Conservation (phyloP, 805 yeast species). For the Yarrowia divulgata region DNA sequence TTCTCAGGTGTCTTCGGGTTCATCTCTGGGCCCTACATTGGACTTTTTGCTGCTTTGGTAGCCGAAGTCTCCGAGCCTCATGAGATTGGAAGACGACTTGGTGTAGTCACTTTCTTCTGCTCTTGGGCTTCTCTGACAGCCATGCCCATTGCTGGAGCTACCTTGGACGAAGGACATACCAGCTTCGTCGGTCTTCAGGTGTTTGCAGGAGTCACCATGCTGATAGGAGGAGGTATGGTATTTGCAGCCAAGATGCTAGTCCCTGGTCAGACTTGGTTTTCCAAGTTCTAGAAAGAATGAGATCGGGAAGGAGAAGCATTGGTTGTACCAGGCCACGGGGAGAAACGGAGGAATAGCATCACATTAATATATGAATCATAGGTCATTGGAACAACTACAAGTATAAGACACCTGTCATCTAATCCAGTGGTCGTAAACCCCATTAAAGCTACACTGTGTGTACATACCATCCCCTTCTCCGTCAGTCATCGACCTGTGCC, state of each 20-base stretch:
- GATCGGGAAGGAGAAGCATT: neutral
- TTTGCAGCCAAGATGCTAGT: constrained; percentile 13
- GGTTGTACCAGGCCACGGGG: no score
- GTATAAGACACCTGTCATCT: no score
- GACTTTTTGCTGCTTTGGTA: constrained; percentile 73
- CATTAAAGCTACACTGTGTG: no score
- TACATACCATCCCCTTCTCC: no score
- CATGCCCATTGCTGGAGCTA: constrained; percentile 52
- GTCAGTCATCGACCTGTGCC: no score
- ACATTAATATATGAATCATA: neutral
- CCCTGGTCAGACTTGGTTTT: constrained; percentile 10
- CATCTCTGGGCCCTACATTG: constrained; percentile 65
- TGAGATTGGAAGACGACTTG: constrained; percentile 72
- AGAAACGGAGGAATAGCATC: neutral
- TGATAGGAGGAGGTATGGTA: constrained; percentile 29
- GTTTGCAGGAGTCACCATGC: constrained; percentile 36
- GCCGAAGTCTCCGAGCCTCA: constrained; percentile 66
- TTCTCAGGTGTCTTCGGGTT: constrained; percentile 66
- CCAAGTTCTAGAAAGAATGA: neutral
- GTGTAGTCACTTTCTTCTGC: constrained; percentile 63
- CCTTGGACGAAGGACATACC: constrained; percentile 8
- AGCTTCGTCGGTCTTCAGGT: constrained; percentile 31
- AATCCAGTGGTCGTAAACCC: no score
- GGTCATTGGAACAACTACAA: no score
- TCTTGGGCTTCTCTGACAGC: constrained; percentile 52